Evolutionary conservation across 495 filamentous ascomycete species (phyloP).

Genomic region (Amniculicola lignicola): DNA sequence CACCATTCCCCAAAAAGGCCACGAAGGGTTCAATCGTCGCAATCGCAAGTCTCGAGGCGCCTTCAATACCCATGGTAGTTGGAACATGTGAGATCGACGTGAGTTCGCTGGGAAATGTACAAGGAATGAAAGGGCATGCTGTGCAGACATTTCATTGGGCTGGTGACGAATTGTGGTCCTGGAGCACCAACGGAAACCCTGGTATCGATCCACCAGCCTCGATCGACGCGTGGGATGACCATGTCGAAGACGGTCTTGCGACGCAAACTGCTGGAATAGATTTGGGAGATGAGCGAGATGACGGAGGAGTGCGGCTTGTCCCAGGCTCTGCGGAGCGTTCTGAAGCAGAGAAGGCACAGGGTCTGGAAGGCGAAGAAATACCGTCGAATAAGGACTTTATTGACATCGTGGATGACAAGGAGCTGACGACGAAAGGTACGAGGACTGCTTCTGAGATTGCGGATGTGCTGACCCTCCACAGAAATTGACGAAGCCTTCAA

Average conservation of each 20-base stretch:
- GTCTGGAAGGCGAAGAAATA: constrained; percentile 38
- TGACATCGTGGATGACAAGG: constrained; percentile 44
- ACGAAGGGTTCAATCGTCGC: constrained; percentile 62
- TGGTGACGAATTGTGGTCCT: constrained; percentile 70
- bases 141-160: constrained; percentile 68
- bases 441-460: background rate
- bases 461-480: constrained; percentile 34
- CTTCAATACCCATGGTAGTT: constrained; percentile 62
- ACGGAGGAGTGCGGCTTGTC: constrained; percentile 47
- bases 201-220: constrained; percentile 42
- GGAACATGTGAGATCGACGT: constrained; percentile 68
- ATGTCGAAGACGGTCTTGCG: constrained; percentile 28
- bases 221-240: constrained; percentile 41
- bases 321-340: constrained; percentile 19
- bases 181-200: constrained; percentile 55
- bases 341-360: constrained; percentile 32
- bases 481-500: constrained; percentile 69
- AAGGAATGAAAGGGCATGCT: constrained; percentile 65
- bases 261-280: constrained; percentile 27
- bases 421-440: constrained; percentile 57
- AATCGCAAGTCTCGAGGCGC: constrained; percentile 60
- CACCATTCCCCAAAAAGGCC: constrained; percentile 62
- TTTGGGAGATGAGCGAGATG: constrained; percentile 44
- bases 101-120: constrained; percentile 53
- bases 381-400: constrained; percentile 26